Evolutionary conservation across 2,329 filamentous ascomycete genomes (phyloP), one percentile per base, ranked within the genome.

Genomic region (Pseudogymnoascus verrucosus): DNA sequence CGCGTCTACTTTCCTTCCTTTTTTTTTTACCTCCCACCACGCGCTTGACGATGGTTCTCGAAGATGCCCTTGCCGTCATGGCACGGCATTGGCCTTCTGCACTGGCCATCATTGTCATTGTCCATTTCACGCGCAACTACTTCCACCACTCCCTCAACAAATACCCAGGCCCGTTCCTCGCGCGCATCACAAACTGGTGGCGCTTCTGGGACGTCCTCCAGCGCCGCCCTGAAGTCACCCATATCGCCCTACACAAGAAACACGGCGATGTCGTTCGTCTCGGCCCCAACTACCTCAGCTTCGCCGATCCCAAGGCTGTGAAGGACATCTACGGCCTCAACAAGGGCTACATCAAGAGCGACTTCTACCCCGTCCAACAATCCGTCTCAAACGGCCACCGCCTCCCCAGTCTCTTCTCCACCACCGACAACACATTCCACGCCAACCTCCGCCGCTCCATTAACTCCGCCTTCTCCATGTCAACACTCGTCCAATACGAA

Each of bases 261-360:
- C 80, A 91, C 76, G 90, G 90, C 57, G 84, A 89, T 70, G 79
- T 93, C 2, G 89, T 95, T 1, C 82, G 90, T 1, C 76, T 92
- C 3, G 90, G 89, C 0, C 90, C 90, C 1, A 92, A 92, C 67
- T 78, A 78, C 0, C 75, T 95, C 1, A 91, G 88, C 0, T 91
- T 95, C 70, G 83, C 88, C 2, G 83, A 91, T 67, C 89, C 90
- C 0, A 83, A 83, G 64, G 89, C 89, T 0, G 78, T 93, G 68
- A 90, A 89, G 75, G 78, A 79, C 10, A 93, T 95, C 51, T 96
- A 95, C 73, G 90, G 90, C 0, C 75, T 93, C 47, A 93, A 93
- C 73, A 93, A 93, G 74, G 89, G 89, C 0, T 89, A 91, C 68
- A 77, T 83, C 59, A 95, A 95, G 83, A 89, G 89, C 31, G 86